Evolutionary conservation across 176 grass and related monocot genomes (phyloP).

Genomic region (Elaeis guineensis): DNA sequence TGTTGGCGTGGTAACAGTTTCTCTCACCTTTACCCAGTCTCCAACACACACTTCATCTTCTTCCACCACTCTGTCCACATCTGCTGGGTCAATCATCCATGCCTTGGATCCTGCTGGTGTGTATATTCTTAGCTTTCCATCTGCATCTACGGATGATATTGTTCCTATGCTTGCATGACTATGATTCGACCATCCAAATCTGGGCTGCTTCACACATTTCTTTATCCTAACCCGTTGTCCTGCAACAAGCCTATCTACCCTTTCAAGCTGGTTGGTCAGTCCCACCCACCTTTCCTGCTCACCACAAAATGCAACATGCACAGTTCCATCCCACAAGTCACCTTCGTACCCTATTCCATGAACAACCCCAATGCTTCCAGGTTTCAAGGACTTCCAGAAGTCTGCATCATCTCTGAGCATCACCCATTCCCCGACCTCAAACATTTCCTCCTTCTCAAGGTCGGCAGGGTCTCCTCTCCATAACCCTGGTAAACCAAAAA

Average conservation of each 20-base stretch:
- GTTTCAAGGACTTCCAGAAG: conserved; percentile 78
- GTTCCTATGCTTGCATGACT: conserved; percentile 85
- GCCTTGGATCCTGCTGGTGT: conserved; percentile 87
- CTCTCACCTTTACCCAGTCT: conserved; percentile 95
- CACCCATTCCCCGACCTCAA: conserved; percentile 83
- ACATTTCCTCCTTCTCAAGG: conserved; percentile 75
- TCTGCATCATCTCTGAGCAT: conserved; percentile 44
- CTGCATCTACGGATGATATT: conserved; percentile 89
- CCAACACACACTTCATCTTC: conserved; percentile 71
- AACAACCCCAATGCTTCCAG: conserved; percentile 80
- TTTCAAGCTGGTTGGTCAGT: conserved; percentile 56
- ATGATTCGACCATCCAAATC: conserved; percentile 97
- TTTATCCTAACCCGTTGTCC: conserved; percentile 85
- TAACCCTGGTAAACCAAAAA: conserved; percentile 61
- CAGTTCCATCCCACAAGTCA: conserved; percentile 68
- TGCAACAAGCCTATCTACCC: conserved; percentile 47
- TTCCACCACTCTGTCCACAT: conserved; percentile 84
- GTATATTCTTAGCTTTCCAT: conserved; percentile 95
- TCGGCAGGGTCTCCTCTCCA: conserved; percentile 96
- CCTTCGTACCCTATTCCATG: conserved; percentile 86
- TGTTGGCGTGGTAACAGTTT: conserved; percentile 53
- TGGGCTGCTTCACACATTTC: conserved; percentile 60
- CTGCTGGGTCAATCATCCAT: conserved; percentile 93
- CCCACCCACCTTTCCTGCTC: conserved; percentile 95
- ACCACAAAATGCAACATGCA: conserved; percentile 93